phyloP scores from a whole-genome alignment of 2,329 filamentous ascomycete genomes.

The Neopestalotiopsis clavispora region DNA sequence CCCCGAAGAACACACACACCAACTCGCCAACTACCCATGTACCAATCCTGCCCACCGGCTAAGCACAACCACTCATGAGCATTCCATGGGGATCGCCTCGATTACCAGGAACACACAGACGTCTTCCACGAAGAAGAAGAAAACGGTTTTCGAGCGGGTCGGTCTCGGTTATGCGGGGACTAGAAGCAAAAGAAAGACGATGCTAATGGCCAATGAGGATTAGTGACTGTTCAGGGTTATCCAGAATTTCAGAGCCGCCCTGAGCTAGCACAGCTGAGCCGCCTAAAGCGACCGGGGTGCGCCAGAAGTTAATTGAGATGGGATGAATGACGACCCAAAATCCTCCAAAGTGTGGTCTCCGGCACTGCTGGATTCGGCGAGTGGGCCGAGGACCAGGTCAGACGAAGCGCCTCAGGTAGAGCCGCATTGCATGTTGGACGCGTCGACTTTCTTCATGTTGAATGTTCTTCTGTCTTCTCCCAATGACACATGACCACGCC shows the following conservation, averaged over 20 bases:
- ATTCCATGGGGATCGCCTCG: neutral
- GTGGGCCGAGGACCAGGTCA: neutral
- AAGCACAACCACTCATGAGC: neutral
- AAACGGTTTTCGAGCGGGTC: neutral
- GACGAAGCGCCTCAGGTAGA: neutral
- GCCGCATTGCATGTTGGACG: neutral
- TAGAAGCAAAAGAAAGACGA: neutral
- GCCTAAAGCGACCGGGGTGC: neutral
- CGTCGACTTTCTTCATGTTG: too few species aligned
- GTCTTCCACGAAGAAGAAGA: neutral
- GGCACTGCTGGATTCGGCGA: neutral
- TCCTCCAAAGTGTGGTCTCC: neutral
- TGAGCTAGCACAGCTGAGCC: slow-evolving; percentile 6
- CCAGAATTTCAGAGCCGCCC: slow-evolving; percentile 1
- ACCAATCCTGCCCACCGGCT: neutral
- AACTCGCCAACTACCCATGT: neutral
- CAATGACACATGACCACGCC: neutral
- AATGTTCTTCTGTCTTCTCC: neutral
- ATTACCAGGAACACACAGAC: neutral
- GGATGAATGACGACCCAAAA: neutral
- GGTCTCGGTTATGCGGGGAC: slow-evolving; percentile 16
- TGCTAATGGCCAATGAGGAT: neutral
- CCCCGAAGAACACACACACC: too few species aligned
- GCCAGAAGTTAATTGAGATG: neutral
- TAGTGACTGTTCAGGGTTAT: neutral